Conservation (phyloP, 75 land plant species). For the Adiantum capillusveneris region DNA sequence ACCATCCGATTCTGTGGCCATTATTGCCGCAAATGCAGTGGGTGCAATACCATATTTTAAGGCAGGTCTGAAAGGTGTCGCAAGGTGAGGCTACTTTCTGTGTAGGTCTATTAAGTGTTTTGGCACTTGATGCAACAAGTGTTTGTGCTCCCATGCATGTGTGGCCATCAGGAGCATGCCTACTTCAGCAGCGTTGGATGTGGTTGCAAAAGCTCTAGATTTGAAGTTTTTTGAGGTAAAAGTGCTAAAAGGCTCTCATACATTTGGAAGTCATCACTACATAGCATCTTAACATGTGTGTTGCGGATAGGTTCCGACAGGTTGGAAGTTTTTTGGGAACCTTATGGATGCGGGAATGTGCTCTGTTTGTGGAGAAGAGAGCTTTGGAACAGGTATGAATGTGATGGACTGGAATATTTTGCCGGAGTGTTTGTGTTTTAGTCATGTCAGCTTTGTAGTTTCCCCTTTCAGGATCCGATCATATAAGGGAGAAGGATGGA, state of each 20-base stretch:
- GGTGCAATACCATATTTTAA: constrained; percentile 87
- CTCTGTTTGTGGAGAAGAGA: constrained; percentile 98
- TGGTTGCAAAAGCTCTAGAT: constrained; percentile 69
- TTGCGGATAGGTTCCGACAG: constrained; percentile 78
- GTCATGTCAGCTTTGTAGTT: neutral
- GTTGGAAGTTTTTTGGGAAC: constrained; percentile 99
- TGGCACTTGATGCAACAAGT: neutral
- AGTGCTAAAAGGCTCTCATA: neutral
- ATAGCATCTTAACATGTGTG: neutral
- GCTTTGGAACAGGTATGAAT: constrained; percentile 87
- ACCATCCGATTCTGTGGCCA: constrained; percentile 99
- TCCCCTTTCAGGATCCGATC: constrained; percentile 75
- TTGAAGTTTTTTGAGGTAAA: constrained; percentile 90
- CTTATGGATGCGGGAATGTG: constrained; percentile 96
- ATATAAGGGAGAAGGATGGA: constrained; percentile 99
- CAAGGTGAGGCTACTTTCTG: constrained; percentile 54
- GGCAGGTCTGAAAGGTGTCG: constrained; percentile 93
- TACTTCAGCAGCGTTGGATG: constrained; percentile 97
- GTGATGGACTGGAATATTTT: neutral
- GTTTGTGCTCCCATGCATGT: neutral
- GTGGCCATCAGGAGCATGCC: constrained; percentile 85
- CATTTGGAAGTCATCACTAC: neutral
- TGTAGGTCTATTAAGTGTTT: neutral
- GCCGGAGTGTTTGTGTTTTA: too few species aligned
- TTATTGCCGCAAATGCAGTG: constrained; percentile 99